phyloP scores from a whole-genome alignment of 2,329 filamentous ascomycete species.

The Truncatella angustata region DNA sequence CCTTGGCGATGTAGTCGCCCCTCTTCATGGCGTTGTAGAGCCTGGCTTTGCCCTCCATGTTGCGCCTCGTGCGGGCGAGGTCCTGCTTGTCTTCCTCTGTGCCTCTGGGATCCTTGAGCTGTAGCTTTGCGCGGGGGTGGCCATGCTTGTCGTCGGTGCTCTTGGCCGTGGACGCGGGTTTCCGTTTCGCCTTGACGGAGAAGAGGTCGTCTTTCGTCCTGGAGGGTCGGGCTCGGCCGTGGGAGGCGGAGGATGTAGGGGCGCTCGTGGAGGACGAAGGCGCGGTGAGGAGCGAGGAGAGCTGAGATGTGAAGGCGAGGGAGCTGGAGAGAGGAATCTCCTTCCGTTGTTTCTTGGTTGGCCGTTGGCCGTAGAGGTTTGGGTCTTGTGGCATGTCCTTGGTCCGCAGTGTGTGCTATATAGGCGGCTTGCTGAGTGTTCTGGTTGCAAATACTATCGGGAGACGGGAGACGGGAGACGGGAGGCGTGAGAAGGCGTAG shows the following conservation, averaged over 20 bases:
- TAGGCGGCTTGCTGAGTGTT: too few species aligned
- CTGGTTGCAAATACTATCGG: too few species aligned
- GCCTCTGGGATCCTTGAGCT: constrained; percentile 50
- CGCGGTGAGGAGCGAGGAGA: constrained; percentile 74
- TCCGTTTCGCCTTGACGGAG: constrained; percentile 43
- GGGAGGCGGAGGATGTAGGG: constrained; percentile 33
- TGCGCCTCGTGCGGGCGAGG: constrained; percentile 69
- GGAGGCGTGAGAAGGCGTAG: too few species aligned
- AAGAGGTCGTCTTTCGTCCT: constrained; percentile 69
- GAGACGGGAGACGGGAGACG: too few species aligned
- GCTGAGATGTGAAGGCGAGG: constrained; percentile 83
- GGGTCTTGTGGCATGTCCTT: constrained; percentile 63
- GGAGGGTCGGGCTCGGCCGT: constrained; percentile 51
- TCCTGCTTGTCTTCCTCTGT: constrained; percentile 65
- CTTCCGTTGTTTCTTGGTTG: constrained; percentile 66
- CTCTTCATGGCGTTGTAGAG: constrained; percentile 88
- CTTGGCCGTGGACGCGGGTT: constrained; percentile 46
- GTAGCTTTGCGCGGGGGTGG: constrained; percentile 34
- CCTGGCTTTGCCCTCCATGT: constrained; percentile 87
- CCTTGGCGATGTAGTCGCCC: constrained; percentile 73
- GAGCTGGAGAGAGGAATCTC: constrained; percentile 70
- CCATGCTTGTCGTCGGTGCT: constrained; percentile 48
- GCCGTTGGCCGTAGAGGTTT: constrained; percentile 73
- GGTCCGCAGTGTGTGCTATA: too few species aligned
- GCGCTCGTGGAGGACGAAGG: constrained; percentile 41